phyloP scores from a whole-genome alignment of 176 grass and related monocot genomes.

The Triticum monococcum region DNA sequence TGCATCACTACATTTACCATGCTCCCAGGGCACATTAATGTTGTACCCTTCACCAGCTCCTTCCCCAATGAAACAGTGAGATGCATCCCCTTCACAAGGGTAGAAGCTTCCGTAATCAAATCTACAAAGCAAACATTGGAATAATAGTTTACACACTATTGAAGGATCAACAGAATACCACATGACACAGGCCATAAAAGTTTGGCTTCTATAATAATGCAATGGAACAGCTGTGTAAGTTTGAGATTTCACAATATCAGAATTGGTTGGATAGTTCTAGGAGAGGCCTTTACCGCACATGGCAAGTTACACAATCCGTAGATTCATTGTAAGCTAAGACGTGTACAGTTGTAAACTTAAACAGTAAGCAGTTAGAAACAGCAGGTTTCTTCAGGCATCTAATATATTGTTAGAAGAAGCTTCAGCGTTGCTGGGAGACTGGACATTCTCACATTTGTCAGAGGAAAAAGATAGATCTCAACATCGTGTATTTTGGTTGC shows the following conservation, averaged over 20 bases:
- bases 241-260: neutral
- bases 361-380: too few species aligned
- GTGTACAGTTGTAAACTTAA: too few species aligned
- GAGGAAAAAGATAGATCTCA: neutral
- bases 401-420: neutral
- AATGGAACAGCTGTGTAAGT: conserved; percentile 17
- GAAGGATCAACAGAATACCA: conserved; percentile 22
- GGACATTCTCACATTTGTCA: neutral
- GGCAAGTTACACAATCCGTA: too few species aligned
- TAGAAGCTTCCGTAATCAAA: conserved; percentile 95
- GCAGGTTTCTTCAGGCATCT: neutral
- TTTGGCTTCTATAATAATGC: conserved; percentile 14
- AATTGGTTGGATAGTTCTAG: neutral
- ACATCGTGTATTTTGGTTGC: neutral
- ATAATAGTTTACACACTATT: neutral
- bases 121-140: conserved; percentile 47
- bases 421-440: neutral
- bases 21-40: conserved; percentile 99
- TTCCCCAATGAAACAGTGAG: conserved; percentile 82
- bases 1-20: conserved; percentile 77
- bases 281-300: too few species aligned
- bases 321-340: neutral
- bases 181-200: neutral
- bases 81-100: conserved; percentile 69
- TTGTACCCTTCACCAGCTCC: conserved; percentile 89